phyloP scores from a whole-genome alignment of 2,329 filamentous ascomycete genomes.

The Aspergillus eucalypticola region DNA sequence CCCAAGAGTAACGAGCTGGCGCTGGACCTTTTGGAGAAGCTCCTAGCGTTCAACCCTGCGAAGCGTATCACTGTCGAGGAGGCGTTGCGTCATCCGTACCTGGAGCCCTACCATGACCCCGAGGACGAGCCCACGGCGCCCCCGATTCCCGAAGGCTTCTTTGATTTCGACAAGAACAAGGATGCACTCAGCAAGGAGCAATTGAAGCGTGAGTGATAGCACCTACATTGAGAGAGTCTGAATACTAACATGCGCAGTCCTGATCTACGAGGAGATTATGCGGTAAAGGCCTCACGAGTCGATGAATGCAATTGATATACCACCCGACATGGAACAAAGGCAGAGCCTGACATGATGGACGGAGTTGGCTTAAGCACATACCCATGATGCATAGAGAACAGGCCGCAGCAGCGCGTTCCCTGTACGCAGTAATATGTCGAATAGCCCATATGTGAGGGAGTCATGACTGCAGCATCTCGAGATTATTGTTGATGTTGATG shows the following conservation, averaged over 20 bases:
- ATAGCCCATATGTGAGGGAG: background rate
- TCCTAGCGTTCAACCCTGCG: conserved; percentile 95
- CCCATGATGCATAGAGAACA: conserved; percentile 20
- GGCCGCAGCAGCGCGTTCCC: background rate
- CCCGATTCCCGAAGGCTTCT: conserved; percentile 97
- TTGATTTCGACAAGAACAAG: conserved; percentile 99
- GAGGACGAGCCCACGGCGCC: conserved; percentile 97
- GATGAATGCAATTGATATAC: conserved; percentile 5
- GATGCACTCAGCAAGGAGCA: conserved; percentile 98
- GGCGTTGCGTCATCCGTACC: conserved; percentile 93
- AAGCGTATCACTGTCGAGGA: conserved; percentile 99
- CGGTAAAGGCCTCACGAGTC: conserved; percentile 46
- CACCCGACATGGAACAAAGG: background rate
- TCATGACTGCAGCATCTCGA: background rate
- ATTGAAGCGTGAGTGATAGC: conserved; percentile 68
- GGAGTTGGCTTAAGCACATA: conserved; percentile 19
- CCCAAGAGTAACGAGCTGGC: conserved; percentile 98
- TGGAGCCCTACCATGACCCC: conserved; percentile 98
- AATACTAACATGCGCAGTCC: conserved; percentile 46
- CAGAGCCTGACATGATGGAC: conserved; percentile 7
- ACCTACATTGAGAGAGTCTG: background rate
- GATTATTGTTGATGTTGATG: conserved; percentile 2
- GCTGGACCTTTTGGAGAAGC: conserved; percentile 89
- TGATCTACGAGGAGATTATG: conserved; percentile 98
- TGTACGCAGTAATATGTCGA: conserved; percentile 2